Conservation (phyloP, 2,329 filamentous ascomycete genomes). For the Macrophomina pseudophaseolina region DNA sequence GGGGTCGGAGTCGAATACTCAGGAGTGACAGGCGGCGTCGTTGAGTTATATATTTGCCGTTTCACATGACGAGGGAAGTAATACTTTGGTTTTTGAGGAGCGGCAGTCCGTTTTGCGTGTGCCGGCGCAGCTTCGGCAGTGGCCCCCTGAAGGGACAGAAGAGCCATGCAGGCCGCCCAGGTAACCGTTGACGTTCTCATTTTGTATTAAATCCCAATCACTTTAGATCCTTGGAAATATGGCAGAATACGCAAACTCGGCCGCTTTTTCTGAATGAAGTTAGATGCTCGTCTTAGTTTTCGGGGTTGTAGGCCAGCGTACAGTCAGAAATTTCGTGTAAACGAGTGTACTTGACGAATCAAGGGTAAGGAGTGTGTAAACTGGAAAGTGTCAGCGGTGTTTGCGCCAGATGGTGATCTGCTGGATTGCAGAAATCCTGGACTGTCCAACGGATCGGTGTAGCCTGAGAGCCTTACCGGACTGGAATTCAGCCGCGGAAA, state of each 20-base stretch:
- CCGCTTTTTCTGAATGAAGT: conserved; percentile 9
- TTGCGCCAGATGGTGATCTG: neutral
- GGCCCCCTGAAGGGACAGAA: conserved; percentile 51
- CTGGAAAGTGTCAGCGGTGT: conserved; percentile 30
- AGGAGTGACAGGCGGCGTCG: conserved; percentile 33
- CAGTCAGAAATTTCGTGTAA: conserved; percentile 47
- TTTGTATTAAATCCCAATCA: conserved; percentile 36
- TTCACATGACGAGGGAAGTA: conserved; percentile 56
- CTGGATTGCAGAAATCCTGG: neutral
- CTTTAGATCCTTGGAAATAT: conserved; percentile 1
- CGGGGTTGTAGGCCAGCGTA: neutral
- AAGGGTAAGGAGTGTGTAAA: conserved; percentile 47
- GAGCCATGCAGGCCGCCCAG: conserved; percentile 53
- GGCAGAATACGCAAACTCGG: conserved; percentile 5
- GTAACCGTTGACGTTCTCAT: conserved; percentile 53
- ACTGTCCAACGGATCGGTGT: neutral
- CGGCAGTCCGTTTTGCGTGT: conserved; percentile 39
- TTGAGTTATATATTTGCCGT: conserved; percentile 42
- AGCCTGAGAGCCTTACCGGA: conserved; percentile 38
- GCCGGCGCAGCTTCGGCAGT: conserved; percentile 57
- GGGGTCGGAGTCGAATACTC: neutral
- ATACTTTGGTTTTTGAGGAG: conserved; percentile 45
- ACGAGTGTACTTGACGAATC: conserved; percentile 59
- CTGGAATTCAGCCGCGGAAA: conserved; percentile 42
- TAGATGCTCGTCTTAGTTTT: neutral